A percentile compares a stretch with the other conserved stretches of the same genome.
Conservation (phyloP, 495 filamentous ascomycete species). For the Gamarada debralockiae region DNA sequence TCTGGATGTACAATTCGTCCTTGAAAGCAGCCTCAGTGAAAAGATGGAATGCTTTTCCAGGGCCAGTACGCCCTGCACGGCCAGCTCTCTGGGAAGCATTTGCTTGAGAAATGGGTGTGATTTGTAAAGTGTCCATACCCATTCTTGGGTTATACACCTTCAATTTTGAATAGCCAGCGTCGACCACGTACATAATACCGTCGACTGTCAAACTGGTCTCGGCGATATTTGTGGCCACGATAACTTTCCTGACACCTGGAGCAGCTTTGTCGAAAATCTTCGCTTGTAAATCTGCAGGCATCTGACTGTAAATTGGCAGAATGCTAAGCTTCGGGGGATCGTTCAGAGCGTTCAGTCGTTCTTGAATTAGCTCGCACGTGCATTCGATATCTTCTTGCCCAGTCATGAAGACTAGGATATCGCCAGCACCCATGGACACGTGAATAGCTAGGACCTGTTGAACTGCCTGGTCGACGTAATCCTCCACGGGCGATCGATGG, state of each 20-base stretch:
- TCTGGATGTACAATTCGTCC: slow-evolving; percentile 95
- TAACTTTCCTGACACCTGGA: slow-evolving; percentile 91
- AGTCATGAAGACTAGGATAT: slow-evolving; percentile 99
- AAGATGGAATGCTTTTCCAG: slow-evolving; percentile 91
- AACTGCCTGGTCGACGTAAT: slow-evolving; percentile 96
- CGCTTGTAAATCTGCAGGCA: slow-evolving; percentile 96
- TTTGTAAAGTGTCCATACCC: slow-evolving; percentile 99
- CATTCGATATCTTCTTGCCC: slow-evolving; percentile 98
- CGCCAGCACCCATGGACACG: slow-evolving; percentile 83
- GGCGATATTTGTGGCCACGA: slow-evolving; percentile 98
- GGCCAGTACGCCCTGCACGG: slow-evolving; percentile 90
- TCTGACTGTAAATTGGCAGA: slow-evolving; percentile 97
- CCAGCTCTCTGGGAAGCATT: slow-evolving; percentile 93
- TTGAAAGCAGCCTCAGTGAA: slow-evolving; percentile 95
- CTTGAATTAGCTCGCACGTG: slow-evolving; percentile 88
- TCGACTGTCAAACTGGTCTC: slow-evolving; percentile 98
- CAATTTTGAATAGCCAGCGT: slow-evolving; percentile 92
- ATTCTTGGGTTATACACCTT: slow-evolving; percentile 98
- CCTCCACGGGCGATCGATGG: slow-evolving; percentile 91
- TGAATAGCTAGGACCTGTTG: slow-evolving; percentile 98
- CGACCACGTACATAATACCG: slow-evolving; percentile 99
- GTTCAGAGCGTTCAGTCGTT: slow-evolving; percentile 85
- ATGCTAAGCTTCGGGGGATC: slow-evolving; percentile 94
- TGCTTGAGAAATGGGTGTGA: slow-evolving; percentile 96
- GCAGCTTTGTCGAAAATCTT: slow-evolving; percentile 94